A percentile compares a stretch with the other conserved stretches of the same genome.
These are phyloP conservation scores for Mucor saturninus DNA, from an alignment of 371 early-diverging fungal species.

Conservation along the genomic window DNA sequence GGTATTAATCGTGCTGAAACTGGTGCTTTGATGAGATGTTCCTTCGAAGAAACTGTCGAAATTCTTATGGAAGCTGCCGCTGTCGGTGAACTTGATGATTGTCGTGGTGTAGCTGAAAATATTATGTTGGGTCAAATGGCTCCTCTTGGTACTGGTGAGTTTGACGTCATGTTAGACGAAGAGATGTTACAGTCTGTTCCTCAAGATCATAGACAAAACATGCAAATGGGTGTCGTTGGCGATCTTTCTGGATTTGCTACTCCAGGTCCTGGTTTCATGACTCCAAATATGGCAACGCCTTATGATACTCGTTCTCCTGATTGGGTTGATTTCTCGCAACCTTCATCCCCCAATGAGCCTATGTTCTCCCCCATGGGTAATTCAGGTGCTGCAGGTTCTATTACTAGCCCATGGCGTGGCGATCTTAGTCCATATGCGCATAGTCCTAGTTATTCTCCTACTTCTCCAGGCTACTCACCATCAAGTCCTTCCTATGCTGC, in stretches of 20 bases:
- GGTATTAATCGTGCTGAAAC: constrained; percentile 98
- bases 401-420: constrained; percentile 60
- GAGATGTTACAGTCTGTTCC: constrained; percentile 78
- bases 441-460: constrained; percentile 77
- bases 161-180: constrained; percentile 92
- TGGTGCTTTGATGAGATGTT: constrained; percentile 96
- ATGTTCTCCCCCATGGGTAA: constrained; percentile 74
- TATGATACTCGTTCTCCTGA: constrained; percentile 63
- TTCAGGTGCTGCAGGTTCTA: constrained; percentile 48
- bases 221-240: constrained; percentile 48
- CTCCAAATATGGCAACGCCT: constrained; percentile 60
- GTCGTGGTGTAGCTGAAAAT: constrained; percentile 97
- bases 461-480: constrained; percentile 79
- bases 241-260: constrained; percentile 53
- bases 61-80: constrained; percentile 98
- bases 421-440: constrained; percentile 57
- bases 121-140: constrained; percentile 99
- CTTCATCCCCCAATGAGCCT: constrained; percentile 62
- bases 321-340: constrained; percentile 63
- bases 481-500: constrained; percentile 71
- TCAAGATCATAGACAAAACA: constrained; percentile 45
- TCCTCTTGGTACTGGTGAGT: constrained; percentile 97
- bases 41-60: constrained; percentile 99
- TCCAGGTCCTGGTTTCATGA: constrained; percentile 62
- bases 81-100: constrained; percentile 92